Base-by-base conservation (phyloP, 176 grass and related monocot genomes). In the Oryza officinalis region DNA sequence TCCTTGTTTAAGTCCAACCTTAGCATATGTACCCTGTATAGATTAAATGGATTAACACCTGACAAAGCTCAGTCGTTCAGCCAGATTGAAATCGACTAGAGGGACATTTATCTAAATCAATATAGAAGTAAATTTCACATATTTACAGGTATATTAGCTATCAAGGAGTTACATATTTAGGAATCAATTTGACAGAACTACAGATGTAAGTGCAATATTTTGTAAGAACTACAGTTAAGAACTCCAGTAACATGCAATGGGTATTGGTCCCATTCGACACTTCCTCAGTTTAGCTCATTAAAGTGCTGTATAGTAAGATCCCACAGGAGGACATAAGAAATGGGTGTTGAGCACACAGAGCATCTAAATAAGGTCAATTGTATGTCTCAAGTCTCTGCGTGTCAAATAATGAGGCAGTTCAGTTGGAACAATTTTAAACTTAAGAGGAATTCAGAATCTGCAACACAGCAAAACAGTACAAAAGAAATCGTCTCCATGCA, bases 1-100 rank as follows among this genome's bases (percentile, higher is more conserved):
- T 80, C 93, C 93, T 90, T 94, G 95, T 70, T 87, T 92, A 74
- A 87, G 75, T 81, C 90, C 92, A 89, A 97, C 78, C 86, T 94
- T 97, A 40, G 92, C 92, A 81, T 97, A 97, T 27, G 85, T 82
- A 68, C 83, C 84, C 95, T 97, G 82, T 32, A 89, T 80, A 87
- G 63, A 63, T 49, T 68, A 83, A 67, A 77, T 70, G 26, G 3
- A 63, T 85, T 69, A 59, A 76, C 41, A 76, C 35, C 76, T 65
- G 14, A 67, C 66, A 80, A 59, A 47, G 18, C 8, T 54, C 4
- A 22, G 50, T 54, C 4, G 14, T 69, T 64, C 27, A 87, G 71
- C 45, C 60, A 78, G 71, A 43, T 86, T 74, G 67, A 89, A 63
- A 9, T 59, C 5, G 50, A 61, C 52, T 70, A 68, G 20, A 68